A percentile compares a stretch with the other conserved stretches of the same genome.
phyloP scores from a whole-genome alignment of 495 filamentous ascomycete genomes.

The Melanomma pulvis-pyrius region DNA sequence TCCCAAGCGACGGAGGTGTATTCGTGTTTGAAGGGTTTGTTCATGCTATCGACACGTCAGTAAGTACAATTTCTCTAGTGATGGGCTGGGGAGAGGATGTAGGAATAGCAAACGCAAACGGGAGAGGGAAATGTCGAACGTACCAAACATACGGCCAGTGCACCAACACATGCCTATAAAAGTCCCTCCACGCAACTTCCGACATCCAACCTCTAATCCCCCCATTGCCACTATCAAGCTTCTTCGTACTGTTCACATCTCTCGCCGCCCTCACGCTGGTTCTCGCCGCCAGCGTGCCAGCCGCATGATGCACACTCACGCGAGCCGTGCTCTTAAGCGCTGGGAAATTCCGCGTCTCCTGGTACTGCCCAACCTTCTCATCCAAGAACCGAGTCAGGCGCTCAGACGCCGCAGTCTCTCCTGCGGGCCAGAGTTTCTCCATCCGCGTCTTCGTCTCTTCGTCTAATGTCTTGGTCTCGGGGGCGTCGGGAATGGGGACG shows the following conservation, averaged over 20 bases:
- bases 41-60: conserved; percentile 80
- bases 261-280: conserved; percentile 70
- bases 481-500: conserved; percentile 61
- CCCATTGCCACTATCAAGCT: conserved; percentile 66
- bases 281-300: conserved; percentile 75
- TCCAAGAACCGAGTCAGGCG: conserved; percentile 72
- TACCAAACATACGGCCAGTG: conserved; percentile 90
- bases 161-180: conserved; percentile 85
- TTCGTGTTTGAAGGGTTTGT: conserved; percentile 88
- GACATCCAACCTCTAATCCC: conserved; percentile 80
- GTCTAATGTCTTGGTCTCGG: conserved; percentile 65
- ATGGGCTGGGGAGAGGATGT: background rate
- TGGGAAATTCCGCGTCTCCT: conserved; percentile 63
- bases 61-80: no score
- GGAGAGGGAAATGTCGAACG: conserved; percentile 23
- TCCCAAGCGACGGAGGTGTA: conserved; percentile 84
- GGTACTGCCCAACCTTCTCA: conserved; percentile 64
- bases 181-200: conserved; percentile 90
- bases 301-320: conserved; percentile 78
- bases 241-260: conserved; percentile 67
- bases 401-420: conserved; percentile 72
- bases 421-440: conserved; percentile 70
- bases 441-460: conserved; percentile 62
- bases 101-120: background rate
- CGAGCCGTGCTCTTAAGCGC: conserved; percentile 65